phyloP scores from a whole-genome alignment of 176 grass and related monocot species.

The Carex kokanica region DNA sequence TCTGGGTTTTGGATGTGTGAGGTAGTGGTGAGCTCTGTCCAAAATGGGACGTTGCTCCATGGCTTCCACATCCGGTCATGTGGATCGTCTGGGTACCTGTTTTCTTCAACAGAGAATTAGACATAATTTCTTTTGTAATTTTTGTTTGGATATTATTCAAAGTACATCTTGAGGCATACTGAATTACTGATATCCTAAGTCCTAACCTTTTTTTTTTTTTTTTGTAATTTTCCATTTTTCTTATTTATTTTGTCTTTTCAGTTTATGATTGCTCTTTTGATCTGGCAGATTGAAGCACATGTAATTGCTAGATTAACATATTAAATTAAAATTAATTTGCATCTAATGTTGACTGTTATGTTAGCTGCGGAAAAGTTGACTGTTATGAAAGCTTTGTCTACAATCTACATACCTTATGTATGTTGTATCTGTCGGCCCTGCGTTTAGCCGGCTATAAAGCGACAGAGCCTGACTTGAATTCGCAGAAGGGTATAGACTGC shows the following conservation, averaged over 20 bases:
- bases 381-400: neutral
- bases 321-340: neutral
- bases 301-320: neutral
- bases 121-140: neutral
- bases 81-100: conserved; percentile 32
- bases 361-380: too few relatives aligned
- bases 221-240: neutral
- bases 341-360: too few relatives aligned
- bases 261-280: neutral
- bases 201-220: neutral
- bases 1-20: neutral
- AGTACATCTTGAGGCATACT: neutral
- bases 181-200: too few relatives aligned
- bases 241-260: neutral
- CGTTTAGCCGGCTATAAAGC: neutral
- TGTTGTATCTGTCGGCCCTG: conserved; percentile 21
- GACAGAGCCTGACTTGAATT: conserved; percentile 28
- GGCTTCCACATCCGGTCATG: conserved; percentile 32
- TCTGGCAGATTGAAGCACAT: neutral
- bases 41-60: conserved; percentile 30
- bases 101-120: neutral
- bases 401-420: conserved; percentile 27
- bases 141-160: neutral
- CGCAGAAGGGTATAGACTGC: conserved; percentile 8
- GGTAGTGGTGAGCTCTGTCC: conserved; percentile 28